Conservation (phyloP, 2,329 filamentous ascomycete genomes). For the Penicillium corylophilum region DNA sequence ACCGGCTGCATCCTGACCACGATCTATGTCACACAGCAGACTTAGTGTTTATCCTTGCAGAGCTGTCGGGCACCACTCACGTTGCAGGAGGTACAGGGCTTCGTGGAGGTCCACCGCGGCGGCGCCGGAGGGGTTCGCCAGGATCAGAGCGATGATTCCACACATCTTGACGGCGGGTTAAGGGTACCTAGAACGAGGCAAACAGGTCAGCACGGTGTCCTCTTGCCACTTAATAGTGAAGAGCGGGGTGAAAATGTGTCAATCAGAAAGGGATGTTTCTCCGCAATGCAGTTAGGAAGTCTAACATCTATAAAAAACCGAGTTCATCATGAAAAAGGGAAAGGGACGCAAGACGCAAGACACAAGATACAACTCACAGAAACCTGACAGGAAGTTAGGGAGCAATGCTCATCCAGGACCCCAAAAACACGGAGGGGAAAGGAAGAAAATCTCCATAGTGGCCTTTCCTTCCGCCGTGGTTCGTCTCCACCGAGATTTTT, state of each 20-base stretch:
- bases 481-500: conserved; percentile 21
- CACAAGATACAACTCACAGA: conserved; percentile 13
- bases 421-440: conserved; percentile 16
- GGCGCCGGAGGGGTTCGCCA: conserved; percentile 55
- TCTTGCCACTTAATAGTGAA: conserved; percentile 5
- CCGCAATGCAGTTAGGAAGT: conserved; percentile 47
- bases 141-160: conserved; percentile 61
- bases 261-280: conserved; percentile 38
- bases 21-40: conserved; percentile 46
- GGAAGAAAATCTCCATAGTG: conserved; percentile 20
- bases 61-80: conserved; percentile 28
- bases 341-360: background rate
- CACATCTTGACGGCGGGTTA: conserved; percentile 51
- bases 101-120: conserved; percentile 67
- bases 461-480: conserved; percentile 17
- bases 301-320: conserved; percentile 50
- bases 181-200: conserved; percentile 19
- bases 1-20: conserved; percentile 85
- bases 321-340: conserved; percentile 40
- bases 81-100: conserved; percentile 68
- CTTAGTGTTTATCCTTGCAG: conserved; percentile 5
- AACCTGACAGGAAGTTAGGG: conserved; percentile 13
- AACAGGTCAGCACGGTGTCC: background rate
- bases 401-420: conserved; percentile 24
- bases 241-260: conserved; percentile 11